phyloP scores from a whole-genome alignment of 176 grass and related monocot genomes.

The Typha latifolia region DNA sequence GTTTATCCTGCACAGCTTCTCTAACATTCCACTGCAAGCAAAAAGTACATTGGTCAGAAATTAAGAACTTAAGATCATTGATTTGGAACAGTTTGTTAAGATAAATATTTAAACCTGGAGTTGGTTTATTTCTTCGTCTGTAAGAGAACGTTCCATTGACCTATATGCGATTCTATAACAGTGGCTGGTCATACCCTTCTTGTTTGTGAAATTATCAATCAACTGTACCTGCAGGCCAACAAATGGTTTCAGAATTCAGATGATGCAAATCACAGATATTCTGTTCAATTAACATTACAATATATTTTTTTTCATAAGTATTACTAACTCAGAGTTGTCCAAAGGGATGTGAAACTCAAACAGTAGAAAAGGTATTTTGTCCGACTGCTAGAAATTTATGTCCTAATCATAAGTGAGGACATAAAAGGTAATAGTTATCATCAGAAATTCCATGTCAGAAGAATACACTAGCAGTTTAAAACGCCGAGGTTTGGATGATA shows the following conservation, averaged over 20 bases:
- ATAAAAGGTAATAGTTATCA: too few species aligned
- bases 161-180: constrained; percentile 92
- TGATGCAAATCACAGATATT: not conserved
- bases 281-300: too few species aligned
- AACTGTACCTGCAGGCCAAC: constrained; percentile 49
- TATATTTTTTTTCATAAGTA: too few species aligned
- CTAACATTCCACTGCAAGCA: constrained; percentile 68
- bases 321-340: too few species aligned
- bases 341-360: too few species aligned
- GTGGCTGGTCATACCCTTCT: constrained; percentile 97
- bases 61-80: not conserved
- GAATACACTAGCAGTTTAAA: too few species aligned
- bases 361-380: too few species aligned
- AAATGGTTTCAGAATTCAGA: constrained; percentile 3
- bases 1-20: constrained; percentile 75
- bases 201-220: constrained; percentile 96
- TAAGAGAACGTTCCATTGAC: constrained; percentile 82
- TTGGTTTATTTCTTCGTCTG: constrained; percentile 81
- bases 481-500: too few species aligned
- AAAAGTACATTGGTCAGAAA: constrained; percentile 20
- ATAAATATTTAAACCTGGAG: constrained; percentile 47
- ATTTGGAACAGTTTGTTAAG: not conserved
- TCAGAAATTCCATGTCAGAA: too few species aligned
- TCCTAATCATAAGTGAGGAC: too few species aligned
- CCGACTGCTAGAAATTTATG: too few species aligned